Conservation (phyloP, 441 rosid species). For the Pelargonium australe region DNA sequence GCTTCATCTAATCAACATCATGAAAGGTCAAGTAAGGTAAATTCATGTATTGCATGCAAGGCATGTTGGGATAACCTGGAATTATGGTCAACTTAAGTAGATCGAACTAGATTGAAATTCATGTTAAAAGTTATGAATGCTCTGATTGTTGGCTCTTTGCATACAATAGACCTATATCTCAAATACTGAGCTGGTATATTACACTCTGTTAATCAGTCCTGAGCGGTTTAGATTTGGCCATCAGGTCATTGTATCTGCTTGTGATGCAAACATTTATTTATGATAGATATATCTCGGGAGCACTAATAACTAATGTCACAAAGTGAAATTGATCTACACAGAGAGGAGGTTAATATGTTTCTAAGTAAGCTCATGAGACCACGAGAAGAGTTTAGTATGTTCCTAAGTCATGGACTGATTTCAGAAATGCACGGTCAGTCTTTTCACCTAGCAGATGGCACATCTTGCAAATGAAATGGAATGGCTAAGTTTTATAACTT, state of each 20-base stretch:
- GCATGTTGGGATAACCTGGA: background rate
- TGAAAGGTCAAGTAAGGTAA: slow-evolving; percentile 62
- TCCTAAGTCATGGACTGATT: no score
- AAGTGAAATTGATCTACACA: background rate
- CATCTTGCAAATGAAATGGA: no score
- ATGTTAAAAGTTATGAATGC: background rate
- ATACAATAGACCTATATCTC: background rate
- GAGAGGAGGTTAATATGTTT: background rate
- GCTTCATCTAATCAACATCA: slow-evolving; percentile 22
- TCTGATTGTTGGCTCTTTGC: background rate
- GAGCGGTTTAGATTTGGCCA: background rate
- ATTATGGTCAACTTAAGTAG: background rate
- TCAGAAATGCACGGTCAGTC: no score
- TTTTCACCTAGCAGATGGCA: no score
- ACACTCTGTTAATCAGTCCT: background rate
- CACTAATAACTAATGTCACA: background rate
- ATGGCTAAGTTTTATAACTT: no score
- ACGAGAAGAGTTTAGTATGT: background rate
- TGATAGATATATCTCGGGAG: background rate
- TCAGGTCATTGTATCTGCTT: background rate
- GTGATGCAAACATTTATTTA: background rate
- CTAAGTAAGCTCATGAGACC: background rate
- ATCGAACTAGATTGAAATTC: background rate
- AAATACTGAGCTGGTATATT: background rate
- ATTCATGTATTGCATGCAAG: slow-evolving; percentile 5